phyloP scores from a whole-genome alignment of 2,329 filamentous ascomycete species.

The Aspergillus unguis region DNA sequence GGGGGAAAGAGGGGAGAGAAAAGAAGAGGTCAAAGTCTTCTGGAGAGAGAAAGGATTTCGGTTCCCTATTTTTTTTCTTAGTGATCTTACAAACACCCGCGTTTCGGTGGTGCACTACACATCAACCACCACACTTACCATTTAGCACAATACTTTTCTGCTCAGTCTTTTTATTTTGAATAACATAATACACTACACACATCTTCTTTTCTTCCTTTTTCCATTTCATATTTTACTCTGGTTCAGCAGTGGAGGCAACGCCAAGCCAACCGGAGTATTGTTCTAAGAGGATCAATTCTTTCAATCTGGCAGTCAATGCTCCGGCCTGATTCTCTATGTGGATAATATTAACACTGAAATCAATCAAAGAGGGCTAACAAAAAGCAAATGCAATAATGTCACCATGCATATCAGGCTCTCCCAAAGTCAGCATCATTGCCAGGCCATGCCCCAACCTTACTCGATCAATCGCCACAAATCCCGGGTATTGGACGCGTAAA shows the following conservation, averaged over 20 bases:
- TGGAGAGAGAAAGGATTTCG: constrained; percentile 14
- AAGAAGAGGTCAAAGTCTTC: constrained; percentile 16
- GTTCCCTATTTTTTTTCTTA: constrained; percentile 14
- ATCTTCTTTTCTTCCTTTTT: background rate
- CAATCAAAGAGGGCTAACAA: no score
- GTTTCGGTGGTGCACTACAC: constrained; percentile 10
- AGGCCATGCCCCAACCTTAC: no score
- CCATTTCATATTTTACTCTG: constrained; percentile 1
- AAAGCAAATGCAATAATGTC: background rate
- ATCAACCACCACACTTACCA: no score
- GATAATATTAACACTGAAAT: background rate
- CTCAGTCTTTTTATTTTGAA: background rate
- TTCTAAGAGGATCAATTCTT: constrained; percentile 5
- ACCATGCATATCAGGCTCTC: background rate
- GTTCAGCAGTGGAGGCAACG: constrained; percentile 16
- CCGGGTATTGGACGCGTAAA: constrained; percentile 1
- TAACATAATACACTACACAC: no score
- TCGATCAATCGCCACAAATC: background rate
- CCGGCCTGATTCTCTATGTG: background rate
- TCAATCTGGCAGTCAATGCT: background rate
- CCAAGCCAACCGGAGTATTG: constrained; percentile 13
- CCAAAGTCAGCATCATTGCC: no score
- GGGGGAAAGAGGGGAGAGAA: constrained; percentile 17
- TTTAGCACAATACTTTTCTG: background rate
- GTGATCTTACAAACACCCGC: constrained; percentile 7